Evolutionary conservation across 176 grass and related monocot species (phyloP), one percentile per base, ranked within the genome.

Genomic region (Hsuehochloa calcarea): DNA sequence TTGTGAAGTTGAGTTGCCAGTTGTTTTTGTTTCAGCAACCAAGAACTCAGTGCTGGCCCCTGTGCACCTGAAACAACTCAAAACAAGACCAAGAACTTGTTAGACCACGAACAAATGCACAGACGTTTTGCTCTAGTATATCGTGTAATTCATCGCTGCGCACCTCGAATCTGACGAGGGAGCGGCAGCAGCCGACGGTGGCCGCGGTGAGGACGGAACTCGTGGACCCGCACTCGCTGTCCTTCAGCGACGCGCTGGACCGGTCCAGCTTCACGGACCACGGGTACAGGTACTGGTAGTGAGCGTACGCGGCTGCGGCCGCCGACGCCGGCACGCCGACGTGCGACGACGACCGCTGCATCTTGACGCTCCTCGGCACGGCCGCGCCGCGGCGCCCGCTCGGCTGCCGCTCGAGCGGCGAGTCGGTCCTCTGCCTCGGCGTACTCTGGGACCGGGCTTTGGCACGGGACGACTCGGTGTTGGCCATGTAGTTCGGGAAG

Each of bases 181-280:
- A 94, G 85, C 85, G 90, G 85, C 89, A 91, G 19, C 34, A 79
- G 25, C 39, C 25, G 9, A 79, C 59, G 76, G 76, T 79, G 69
- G 81, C 68, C 3, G 81, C 83, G 15, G 88, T 97, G 72, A 97
- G 92, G 63, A 91, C 56, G 22, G 92, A 88, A 86, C 92, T 97
- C 66, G 89, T 92, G 25, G 95, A 98, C 9, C 91, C 93, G 39
- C 93, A 98, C 82, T 98, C 95, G 88, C 95, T 98, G 17, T 88
- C 91, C 34, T 92, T 89, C 67, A 98, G 61, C 41, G 89, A 95
- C 40, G 85, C 88, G 71, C 83, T 95, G 38, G 95, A 93, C 58
- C 64, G 74, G 82, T 98, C 91, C 55, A 93, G 85, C 82, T 90
- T 93, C 6, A 95, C 70, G 10, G 91, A 69, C 93, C 91, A 93